Evolutionary conservation across 2,329 filamentous ascomycete genomes (phyloP).

Genomic region (Gyromitra esculenta): DNA sequence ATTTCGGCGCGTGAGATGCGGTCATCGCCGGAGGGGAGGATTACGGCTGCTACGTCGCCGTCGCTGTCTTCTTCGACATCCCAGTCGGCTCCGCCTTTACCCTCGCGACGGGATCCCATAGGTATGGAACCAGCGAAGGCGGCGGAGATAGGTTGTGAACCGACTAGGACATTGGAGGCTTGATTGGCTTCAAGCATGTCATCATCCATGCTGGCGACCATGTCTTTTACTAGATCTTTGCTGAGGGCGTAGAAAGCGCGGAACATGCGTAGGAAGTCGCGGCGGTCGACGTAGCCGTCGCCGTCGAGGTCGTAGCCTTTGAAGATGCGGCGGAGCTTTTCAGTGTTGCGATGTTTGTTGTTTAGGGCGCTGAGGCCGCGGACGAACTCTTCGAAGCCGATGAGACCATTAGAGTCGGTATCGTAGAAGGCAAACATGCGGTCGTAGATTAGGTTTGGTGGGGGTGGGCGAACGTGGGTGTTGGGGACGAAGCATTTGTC

Average conservation of each 20-base stretch:
- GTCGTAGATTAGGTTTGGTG: constrained; percentile 91
- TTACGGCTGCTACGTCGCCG: constrained; percentile 40
- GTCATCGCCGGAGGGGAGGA: constrained; percentile 52
- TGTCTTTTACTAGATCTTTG: constrained; percentile 87
- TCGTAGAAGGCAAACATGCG: constrained; percentile 98
- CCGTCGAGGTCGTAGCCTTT: constrained; percentile 89
- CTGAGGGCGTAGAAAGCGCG: constrained; percentile 90
- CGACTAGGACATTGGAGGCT: constrained; percentile 77
- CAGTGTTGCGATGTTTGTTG: constrained; percentile 65
- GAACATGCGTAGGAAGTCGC: constrained; percentile 91
- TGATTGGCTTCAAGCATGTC: constrained; percentile 79
- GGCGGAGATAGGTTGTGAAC: constrained; percentile 80
- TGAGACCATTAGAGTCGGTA: constrained; percentile 84
- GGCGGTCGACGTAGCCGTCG: constrained; percentile 84
- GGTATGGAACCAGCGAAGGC: constrained; percentile 77
- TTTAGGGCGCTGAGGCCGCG: constrained; percentile 77
- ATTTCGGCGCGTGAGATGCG: constrained; percentile 30
- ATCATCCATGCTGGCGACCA: constrained; percentile 79
- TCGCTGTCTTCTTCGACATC: constrained; percentile 47
- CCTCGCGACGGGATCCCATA: constrained; percentile 59
- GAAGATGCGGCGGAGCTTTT: constrained; percentile 79
- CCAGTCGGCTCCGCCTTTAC: constrained; percentile 31
- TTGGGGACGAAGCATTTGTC: constrained; percentile 88
- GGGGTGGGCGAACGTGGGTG: constrained; percentile 78
- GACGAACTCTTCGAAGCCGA: constrained; percentile 92